Evolutionary conservation across 2,329 filamentous ascomycete species (phyloP), one percentile per base, ranked within the genome.

Genomic region (Xylaria sp.): DNA sequence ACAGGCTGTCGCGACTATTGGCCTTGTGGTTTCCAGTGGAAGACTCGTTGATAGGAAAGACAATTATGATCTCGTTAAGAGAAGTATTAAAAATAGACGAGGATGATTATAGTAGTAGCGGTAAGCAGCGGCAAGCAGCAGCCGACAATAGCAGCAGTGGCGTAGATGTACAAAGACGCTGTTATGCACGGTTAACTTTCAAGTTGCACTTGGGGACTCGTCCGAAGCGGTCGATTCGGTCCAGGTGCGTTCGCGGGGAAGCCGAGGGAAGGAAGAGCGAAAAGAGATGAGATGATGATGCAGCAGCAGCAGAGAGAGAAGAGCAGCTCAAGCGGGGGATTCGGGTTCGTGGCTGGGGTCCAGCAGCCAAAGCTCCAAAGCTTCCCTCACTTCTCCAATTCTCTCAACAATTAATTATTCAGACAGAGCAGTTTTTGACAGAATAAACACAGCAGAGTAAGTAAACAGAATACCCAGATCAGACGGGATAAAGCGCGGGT

Each of bases 341-440:
- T 51, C 37, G 39, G 65, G 58, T 18, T 68, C 63, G 70, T 72
- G 70, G 70, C 70, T 65, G 70, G 66, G 68, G 69, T 70, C 65
- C 70, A 72, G 70, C 68, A 70, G 70, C 65, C 64, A 66, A 63
- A 66, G 58, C 63, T 63, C 63, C 66, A 66, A 66, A 63, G 65
- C 57, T 63, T 48, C 50, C 48, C 41, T 51, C 65, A 20, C 56
- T 72, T 65, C 58, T 57, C 61, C 65, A 65, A 66, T 61, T 50
- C 18, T n/a, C 3, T 13, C 32, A 25, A 51, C 46, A n/a, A 48
- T 48, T n/a, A n/a, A 20, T 1, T 37, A 37, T 10, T n/a, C 3
- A 20, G 46, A n/a, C 57, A 46, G 10, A 37, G 34, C 57, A 59
- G 20, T 20, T 7, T 7, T 34, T 25, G 18, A 32, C 32, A 28